A percentile compares a stretch with the other conserved stretches of the same genome.
phyloP scores from a whole-genome alignment of 1,139 yeast genomes.

The Yamadazyma pseudoaaseri region DNA sequence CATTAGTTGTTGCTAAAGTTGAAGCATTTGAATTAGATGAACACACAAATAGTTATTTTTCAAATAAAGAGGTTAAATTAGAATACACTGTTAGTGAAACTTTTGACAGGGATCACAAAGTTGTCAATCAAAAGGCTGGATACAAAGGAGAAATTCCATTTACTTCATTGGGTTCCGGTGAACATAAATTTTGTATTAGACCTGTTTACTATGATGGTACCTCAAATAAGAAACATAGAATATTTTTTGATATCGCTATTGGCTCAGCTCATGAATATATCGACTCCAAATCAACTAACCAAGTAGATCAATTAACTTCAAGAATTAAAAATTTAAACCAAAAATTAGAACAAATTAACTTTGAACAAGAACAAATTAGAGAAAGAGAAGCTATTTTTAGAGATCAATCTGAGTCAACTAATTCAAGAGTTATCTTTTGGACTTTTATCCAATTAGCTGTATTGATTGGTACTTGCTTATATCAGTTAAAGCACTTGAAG shows the following conservation, averaged over 20 bases:
- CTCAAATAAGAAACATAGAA: constrained; percentile 32
- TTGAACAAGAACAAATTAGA: constrained; percentile 48
- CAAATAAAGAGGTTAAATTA: constrained; percentile 33
- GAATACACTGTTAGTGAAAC: constrained; percentile 48
- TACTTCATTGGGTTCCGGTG: constrained; percentile 45
- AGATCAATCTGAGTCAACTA: constrained; percentile 48
- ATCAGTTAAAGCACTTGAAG: constrained; percentile 52
- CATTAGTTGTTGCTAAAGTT: constrained; percentile 45
- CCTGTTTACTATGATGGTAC: constrained; percentile 42
- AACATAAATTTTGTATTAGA: constrained; percentile 48
- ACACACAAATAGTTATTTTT: constrained; percentile 26
- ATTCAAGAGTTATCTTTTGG: constrained; percentile 48
- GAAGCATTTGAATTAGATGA: constrained; percentile 42
- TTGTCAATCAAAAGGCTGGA: constrained; percentile 38
- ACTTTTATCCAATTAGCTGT: constrained; percentile 45
- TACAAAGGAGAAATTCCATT: constrained; percentile 44
- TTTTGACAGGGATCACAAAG: constrained; percentile 47
- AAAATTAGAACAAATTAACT: constrained; percentile 43
- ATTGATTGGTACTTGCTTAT: constrained; percentile 47
- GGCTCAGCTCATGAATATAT: constrained; percentile 50
- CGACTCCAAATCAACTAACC: constrained; percentile 46
- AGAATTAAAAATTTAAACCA: constrained; percentile 40
- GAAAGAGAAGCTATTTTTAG: constrained; percentile 49
- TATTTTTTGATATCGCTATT: constrained; percentile 46
- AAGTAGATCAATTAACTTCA: constrained; percentile 42